Conservation (phyloP, 768 basidiomycete species). For the Russula compacta region DNA sequence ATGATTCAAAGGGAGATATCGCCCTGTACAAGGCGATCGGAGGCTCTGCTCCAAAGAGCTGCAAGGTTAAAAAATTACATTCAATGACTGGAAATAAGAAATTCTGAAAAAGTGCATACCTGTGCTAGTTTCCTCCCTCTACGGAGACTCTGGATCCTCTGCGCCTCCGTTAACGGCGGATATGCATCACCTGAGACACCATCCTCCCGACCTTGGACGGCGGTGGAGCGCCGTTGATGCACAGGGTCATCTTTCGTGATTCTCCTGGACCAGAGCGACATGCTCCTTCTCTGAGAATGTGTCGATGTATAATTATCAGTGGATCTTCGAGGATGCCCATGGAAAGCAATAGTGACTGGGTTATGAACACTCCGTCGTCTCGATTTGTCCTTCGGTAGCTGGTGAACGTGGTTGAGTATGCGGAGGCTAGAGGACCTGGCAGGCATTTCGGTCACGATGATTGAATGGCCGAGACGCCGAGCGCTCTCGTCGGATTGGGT, state of each 20-base stretch:
- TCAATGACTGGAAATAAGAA: not conserved
- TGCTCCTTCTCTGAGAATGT: constrained; percentile 24
- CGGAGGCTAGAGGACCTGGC: constrained; percentile 3
- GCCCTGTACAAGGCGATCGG: constrained; percentile 35
- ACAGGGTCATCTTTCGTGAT: not conserved
- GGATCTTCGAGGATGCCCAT: not conserved
- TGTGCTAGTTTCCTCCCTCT: constrained; percentile 44
- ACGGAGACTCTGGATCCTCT: constrained; percentile 35
- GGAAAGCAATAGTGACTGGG: not conserved
- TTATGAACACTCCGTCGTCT: constrained; percentile 5
- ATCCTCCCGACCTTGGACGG: constrained; percentile 1
- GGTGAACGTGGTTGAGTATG: not conserved
- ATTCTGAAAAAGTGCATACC: constrained; percentile 26
- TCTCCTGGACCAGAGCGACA: constrained; percentile 25
- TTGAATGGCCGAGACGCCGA: not conserved
- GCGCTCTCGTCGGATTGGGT: not conserved
- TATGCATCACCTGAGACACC: not conserved
- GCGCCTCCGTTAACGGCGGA: constrained; percentile 25
- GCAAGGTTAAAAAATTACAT: not conserved
- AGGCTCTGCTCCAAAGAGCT: constrained; percentile 46
- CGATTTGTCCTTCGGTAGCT: not conserved
- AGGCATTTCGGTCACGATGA: constrained; percentile 4
- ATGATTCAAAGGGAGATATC: constrained; percentile 21
- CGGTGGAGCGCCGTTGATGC: not conserved
- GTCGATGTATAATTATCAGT: not conserved